Percentiles rank a stretch among this genome's conserved stretches.
Evolutionary conservation across 2,329 filamentous ascomycete species (phyloP).

Genomic region (Phyllosticta citriasiana): DNA sequence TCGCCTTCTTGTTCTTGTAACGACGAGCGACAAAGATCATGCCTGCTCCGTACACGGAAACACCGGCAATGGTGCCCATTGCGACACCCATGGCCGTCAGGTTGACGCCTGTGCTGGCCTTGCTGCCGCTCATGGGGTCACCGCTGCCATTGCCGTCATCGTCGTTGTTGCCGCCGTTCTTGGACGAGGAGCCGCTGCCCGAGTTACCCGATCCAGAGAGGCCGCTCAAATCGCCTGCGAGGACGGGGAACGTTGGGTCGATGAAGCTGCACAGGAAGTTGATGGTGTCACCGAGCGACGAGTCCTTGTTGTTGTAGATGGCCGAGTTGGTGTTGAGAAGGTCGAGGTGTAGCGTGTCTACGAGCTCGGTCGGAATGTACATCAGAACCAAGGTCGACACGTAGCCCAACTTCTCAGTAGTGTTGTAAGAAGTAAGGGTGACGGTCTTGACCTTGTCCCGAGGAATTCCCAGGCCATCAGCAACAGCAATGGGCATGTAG

Average conservation of each 20-base stretch:
- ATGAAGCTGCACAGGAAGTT: conserved; percentile 68
- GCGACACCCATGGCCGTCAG: conserved; percentile 52
- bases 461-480: conserved; percentile 48
- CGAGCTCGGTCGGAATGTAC: conserved; percentile 35
- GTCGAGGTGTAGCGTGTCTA: conserved; percentile 53
- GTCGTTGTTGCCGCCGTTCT: conserved; percentile 20
- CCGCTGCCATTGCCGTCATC: conserved; percentile 28
- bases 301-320: conserved; percentile 61
- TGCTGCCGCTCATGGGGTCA: conserved; percentile 42
- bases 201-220: conserved; percentile 27
- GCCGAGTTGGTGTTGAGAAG: conserved; percentile 61
- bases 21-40: conserved; percentile 90
- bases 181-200: conserved; percentile 27
- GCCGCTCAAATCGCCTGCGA: conserved; percentile 35
- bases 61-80: conserved; percentile 65
- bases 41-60: conserved; percentile 79
- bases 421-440: conserved; percentile 68
- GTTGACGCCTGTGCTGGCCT: conserved; percentile 39
- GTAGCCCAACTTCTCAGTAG: conserved; percentile 57
- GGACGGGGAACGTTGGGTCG: conserved; percentile 70
- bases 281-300: conserved; percentile 39
- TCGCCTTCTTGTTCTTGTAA: conserved; percentile 76
- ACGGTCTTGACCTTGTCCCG: conserved; percentile 52
- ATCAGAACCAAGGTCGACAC: conserved; percentile 64
- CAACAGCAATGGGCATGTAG: conserved; percentile 62